Evolutionary conservation across 1,284 basidiomycete species (phyloP), one percentile per base, ranked within the genome.

Genomic region (Puccinia novopanici): DNA sequence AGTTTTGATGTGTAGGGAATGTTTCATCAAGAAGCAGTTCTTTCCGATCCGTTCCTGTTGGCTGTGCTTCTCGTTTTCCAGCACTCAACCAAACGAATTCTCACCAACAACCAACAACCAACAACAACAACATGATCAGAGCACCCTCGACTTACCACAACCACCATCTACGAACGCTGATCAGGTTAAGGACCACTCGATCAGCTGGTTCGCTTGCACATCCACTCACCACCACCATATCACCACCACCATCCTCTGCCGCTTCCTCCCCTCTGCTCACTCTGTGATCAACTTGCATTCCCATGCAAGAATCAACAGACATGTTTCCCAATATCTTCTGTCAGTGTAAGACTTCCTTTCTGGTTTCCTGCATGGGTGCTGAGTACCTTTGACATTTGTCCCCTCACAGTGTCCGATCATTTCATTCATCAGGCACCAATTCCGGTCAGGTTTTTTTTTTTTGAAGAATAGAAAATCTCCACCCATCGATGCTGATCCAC

Each of bases 401-500:
- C 8, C 19, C 15, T n/a, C 45, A n/a, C 15, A 67, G 65, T 8
- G 24, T 67, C 22, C 65, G 65, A 67, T 67, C 65, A 45, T 67
- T 67, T 67, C 65, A 67, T 48, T 45, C 65, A n/a, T 40, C 65
- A 45, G n/a, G 65, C 42, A 22, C 12, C 37, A 22, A 67, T 40
- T 27, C 45, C 42, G 65, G 65, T 67, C 9, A 42, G 65, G 5
- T 27, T n/a, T 19, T 8, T 15, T 24, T 19, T n/a, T 40, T 45
- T n/a, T n/a, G n/a, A n/a, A n/a, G n/a, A n/a, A n/a, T 40, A 6
- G 45, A 45, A n/a, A 17, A 8, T 8, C 4, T 22, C 5, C 24
- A 57, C 55, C 22, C 22, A 57, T 34, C 10, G 30, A 17, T 59
- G 65, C 65, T 45, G 37, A 67, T 17, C 15, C 30, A 42, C 8